Evolutionary conservation across 1,284 basidiomycete species (phyloP).

Genomic region (Pascua sp.): DNA sequence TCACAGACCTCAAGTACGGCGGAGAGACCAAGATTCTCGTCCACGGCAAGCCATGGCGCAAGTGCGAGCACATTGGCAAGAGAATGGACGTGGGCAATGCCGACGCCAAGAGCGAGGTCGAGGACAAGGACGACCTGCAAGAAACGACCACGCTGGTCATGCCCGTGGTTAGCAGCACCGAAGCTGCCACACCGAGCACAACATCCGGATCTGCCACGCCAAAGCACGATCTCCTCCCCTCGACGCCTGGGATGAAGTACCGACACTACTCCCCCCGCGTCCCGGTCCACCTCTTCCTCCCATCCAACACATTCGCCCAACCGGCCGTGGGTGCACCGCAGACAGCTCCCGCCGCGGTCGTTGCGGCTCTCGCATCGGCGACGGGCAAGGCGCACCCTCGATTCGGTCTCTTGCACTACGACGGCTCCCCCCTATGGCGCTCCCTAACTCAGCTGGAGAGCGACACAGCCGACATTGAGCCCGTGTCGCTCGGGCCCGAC

Average conservation of each 20-base stretch:
- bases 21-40: conserved; percentile 31
- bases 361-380: not conserved
- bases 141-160: too few species aligned
- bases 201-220: too few species aligned
- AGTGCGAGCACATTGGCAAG: not conserved
- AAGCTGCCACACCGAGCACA: too few species aligned
- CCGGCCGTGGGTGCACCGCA: conserved; percentile 45
- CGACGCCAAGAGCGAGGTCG: not conserved
- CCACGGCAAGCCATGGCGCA: conserved; percentile 31
- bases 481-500: conserved; percentile 61
- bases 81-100: not conserved
- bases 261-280: conserved; percentile 90
- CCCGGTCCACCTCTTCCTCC: conserved; percentile 71
- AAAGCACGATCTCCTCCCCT: conserved; percentile 58
- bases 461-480: conserved; percentile 28
- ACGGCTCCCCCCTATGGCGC: conserved; percentile 55
- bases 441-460: conserved; percentile 2
- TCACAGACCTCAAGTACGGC: conserved; percentile 41
- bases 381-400: conserved; percentile 19
- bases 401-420: conserved; percentile 67
- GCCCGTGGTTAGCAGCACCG: not conserved
- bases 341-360: conserved; percentile 8
- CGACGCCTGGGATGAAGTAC: conserved; percentile 99
- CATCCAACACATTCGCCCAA: conserved; percentile 48
- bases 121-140: not conserved